Evolutionary conservation across 352 stramenopile species (phyloP).

Genomic region (Pythium scleroteichum): DNA sequence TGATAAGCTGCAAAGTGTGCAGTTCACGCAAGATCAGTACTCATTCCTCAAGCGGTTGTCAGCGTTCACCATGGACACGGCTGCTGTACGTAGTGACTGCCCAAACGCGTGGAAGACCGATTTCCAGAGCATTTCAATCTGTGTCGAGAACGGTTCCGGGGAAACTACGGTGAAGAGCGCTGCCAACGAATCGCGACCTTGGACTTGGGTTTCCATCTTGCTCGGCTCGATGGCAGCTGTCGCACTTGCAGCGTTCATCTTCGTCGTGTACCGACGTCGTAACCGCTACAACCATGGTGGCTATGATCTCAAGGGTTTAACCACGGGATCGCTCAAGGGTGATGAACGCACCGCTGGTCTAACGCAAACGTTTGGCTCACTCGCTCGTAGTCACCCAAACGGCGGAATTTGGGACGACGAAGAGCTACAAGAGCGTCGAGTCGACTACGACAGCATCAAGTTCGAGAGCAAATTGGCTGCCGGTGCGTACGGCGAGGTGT

Average conservation of each 20-base stretch:
- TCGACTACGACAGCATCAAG: slow-evolving; percentile 65
- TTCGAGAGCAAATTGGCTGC: slow-evolving; percentile 61
- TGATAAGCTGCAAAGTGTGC: not conserved
- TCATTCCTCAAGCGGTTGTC: slow-evolving; percentile 20
- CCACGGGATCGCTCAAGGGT: not conserved
- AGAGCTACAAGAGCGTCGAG: slow-evolving; percentile 58
- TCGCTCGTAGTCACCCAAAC: slow-evolving; percentile 13
- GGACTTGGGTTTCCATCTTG: slow-evolving; percentile 12
- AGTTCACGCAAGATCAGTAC: slow-evolving; percentile 17
- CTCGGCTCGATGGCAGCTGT: slow-evolving; percentile 5
- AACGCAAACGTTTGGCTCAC: slow-evolving; percentile 5
- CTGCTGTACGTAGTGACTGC: slow-evolving; percentile 7
- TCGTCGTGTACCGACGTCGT: slow-evolving; percentile 18
- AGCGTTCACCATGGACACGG: slow-evolving; percentile 10
- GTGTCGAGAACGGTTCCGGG: slow-evolving; percentile 3
- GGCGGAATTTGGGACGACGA: slow-evolving; percentile 49
- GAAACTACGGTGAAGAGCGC: not conserved
- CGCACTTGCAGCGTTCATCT: slow-evolving; percentile 1
- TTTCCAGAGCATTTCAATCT: slow-evolving; percentile 4
- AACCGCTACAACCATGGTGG: not conserved
- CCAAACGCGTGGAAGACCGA: slow-evolving; percentile 10
- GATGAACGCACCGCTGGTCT: slow-evolving; percentile 12
- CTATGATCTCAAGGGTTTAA: not conserved
- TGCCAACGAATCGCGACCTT: not conserved
- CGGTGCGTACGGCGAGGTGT: slow-evolving; percentile 69